These are phyloP conservation scores for Trichoderma sp. DNA, from an alignment of 2,329 filamentous ascomycete genomes.

Conservation along the genomic window DNA sequence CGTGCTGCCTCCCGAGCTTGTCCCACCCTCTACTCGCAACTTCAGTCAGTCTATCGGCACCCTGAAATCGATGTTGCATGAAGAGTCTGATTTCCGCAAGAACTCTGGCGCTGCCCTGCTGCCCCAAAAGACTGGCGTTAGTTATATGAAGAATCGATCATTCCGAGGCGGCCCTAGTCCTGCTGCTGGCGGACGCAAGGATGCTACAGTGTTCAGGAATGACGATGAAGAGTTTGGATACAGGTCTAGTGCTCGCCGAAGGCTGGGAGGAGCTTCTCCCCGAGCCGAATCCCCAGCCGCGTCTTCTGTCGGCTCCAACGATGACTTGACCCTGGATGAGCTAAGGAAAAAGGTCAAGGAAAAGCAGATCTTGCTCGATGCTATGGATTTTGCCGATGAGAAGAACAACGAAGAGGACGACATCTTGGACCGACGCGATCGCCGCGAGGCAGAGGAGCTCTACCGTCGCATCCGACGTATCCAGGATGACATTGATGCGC, in stretches of 20 bases:
- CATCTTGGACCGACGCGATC: conserved; percentile 82
- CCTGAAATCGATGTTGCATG: conserved; percentile 82
- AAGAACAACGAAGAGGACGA: conserved; percentile 88
- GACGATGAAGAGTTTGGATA: conserved; percentile 93
- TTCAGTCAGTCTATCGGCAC: conserved; percentile 90
- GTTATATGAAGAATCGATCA: conserved; percentile 93
- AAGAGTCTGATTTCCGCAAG: conserved; percentile 88
- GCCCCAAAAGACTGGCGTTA: conserved; percentile 95
- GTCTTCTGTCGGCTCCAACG: conserved; percentile 63
- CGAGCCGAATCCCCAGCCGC: conserved; percentile 70
- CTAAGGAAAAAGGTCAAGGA: conserved; percentile 89
- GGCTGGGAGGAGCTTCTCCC: conserved; percentile 76
- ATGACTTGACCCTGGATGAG: conserved; percentile 84
- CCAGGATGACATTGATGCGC: conserved; percentile 90
- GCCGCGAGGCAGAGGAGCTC: conserved; percentile 88
- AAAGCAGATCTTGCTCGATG: conserved; percentile 90
- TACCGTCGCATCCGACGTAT: conserved; percentile 88
- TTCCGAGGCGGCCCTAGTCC: conserved; percentile 67
- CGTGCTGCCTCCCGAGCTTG: conserved; percentile 83
- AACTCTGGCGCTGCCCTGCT: conserved; percentile 85
- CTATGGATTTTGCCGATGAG: conserved; percentile 95
- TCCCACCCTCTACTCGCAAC: conserved; percentile 92
- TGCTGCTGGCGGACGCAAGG: conserved; percentile 68
- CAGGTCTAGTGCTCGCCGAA: conserved; percentile 85
- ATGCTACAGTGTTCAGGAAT: conserved; percentile 95